These are phyloP conservation scores for Penicillium chermesinum DNA, from an alignment of 495 filamentous ascomycete genomes.

Conservation along the genomic window DNA sequence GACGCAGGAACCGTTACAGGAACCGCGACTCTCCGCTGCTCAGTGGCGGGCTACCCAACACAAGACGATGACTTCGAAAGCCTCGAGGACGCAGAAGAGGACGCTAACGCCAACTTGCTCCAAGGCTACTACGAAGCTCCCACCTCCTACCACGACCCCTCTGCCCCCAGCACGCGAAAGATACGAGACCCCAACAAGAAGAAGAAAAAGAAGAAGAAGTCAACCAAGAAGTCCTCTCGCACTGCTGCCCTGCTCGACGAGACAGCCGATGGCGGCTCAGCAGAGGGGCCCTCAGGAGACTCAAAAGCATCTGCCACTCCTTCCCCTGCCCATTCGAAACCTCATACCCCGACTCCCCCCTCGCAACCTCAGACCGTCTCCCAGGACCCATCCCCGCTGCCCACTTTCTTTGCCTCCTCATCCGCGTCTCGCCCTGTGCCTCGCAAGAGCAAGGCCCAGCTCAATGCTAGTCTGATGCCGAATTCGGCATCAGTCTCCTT, in stretches of 20 bases:
- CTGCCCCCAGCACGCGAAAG: slow-evolving; percentile 18
- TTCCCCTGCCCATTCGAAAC: slow-evolving; percentile 24
- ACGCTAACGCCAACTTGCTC: slow-evolving; percentile 38
- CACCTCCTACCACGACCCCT: slow-evolving; percentile 32
- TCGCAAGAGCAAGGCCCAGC: slow-evolving; percentile 48
- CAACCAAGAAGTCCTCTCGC: slow-evolving; percentile 35
- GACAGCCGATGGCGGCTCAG: slow-evolving; percentile 7
- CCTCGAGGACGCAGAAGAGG: slow-evolving; percentile 36
- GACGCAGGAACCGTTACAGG: slow-evolving; percentile 56
- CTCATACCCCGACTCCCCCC: slow-evolving; percentile 21
- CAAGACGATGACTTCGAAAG: slow-evolving; percentile 53
- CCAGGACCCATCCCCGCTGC: slow-evolving; percentile 13
- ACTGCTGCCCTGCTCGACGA: slow-evolving; percentile 24
- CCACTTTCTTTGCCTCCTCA: slow-evolving; percentile 22
- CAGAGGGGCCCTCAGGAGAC: no score
- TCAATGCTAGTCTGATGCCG: slow-evolving; percentile 86
- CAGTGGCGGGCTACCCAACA: slow-evolving; percentile 61
- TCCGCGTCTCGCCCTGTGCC: slow-evolving; percentile 29
- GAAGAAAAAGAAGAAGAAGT: slow-evolving; percentile 39
- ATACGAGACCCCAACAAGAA: slow-evolving; percentile 35
- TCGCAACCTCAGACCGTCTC: slow-evolving; percentile 7
- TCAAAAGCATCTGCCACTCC: slow-evolving; percentile 14
- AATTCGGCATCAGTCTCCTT: slow-evolving; percentile 83
- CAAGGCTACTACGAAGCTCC: slow-evolving; percentile 55
- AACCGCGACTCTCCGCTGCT: slow-evolving; percentile 72